Percentiles rank a stretch among this genome's conserved stretches.
phyloP scores from a whole-genome alignment of 164 flowering plant genomes.

The Cinnamomum micranthum region DNA sequence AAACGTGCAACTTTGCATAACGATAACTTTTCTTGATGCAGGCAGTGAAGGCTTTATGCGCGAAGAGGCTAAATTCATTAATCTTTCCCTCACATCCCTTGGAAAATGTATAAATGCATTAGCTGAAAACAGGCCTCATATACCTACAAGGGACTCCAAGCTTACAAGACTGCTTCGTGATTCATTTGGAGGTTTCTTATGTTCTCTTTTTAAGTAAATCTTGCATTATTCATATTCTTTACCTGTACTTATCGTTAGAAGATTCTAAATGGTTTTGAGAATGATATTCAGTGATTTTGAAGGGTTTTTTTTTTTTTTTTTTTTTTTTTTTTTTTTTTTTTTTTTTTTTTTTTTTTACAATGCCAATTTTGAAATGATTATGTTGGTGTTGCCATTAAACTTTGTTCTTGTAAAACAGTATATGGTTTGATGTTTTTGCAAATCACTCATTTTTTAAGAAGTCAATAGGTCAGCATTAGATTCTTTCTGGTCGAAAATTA shows the following conservation, averaged over 20 bases:
- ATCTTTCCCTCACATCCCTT: constrained; percentile 89
- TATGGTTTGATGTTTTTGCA: no score
- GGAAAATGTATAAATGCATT: constrained; percentile 96
- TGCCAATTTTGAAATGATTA: neutral
- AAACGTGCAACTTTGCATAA: neutral
- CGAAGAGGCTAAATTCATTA: constrained; percentile 92
- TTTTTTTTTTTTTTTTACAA: neutral
- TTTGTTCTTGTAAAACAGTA: no score
- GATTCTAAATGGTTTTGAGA: neutral
- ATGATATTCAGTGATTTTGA: constrained; percentile 4
- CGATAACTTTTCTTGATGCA: constrained; percentile 30
- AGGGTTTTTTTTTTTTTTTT: no score
- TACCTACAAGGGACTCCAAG: constrained; percentile 89
- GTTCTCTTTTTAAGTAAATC: constrained; percentile 4
- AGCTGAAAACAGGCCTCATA: constrained; percentile 86
- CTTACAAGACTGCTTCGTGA: constrained; percentile 91
- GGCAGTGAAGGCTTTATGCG: constrained; percentile 83
- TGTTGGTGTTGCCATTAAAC: no score
- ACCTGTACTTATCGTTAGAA: neutral
- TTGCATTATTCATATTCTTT: neutral
- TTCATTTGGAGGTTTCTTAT: constrained; percentile 83
- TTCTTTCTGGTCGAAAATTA: no score
- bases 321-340: no score
- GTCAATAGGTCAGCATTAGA: no score
- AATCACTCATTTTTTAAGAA: no score